Base-by-base conservation (phyloP, 2,329 filamentous ascomycete species). In the Xylaria sp. region DNA sequence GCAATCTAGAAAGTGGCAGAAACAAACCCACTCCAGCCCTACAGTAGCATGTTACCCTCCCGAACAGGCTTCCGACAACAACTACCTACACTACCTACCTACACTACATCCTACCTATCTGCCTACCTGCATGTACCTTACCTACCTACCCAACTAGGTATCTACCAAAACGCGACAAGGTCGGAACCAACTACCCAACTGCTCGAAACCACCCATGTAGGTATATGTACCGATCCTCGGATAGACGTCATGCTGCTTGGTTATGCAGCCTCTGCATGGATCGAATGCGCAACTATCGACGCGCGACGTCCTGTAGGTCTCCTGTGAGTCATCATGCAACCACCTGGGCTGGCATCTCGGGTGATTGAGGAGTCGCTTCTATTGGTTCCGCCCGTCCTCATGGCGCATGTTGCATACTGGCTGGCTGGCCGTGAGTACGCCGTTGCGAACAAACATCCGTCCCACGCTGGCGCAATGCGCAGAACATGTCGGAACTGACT, bases 301-400 rank as follows among this genome's bases (percentile, higher is more conserved):
- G 69, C 72, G 67, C 71, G 68, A 50, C 48, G 56, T 66, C 25
- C 66, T 76, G 74, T 76, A 72, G 72, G 74, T 73, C 60, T 68
- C 13, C 68, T 76, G 74, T 76, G 74, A 76, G 74, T 76, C 73
- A 76, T 74, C 32, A 60, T 66, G 69, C 55, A 58, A 43, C 60
- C 45, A 23, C 46, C 63, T 55, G 50, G 50, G 43, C 32, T 45
- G 55, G 63, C 45, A 58, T 23, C 20, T 56, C 66, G 63, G 59
- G 43, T 66, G 48, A 56, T 48, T 60, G 46, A 61, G 64, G 64
- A 58, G 48, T 15, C 30, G 13, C 58, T 43, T 58, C 62, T 30
- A 70, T 71, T 72, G 60, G 66, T 58, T 62, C 56, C 41, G 23
- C 15, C 15, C 41, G n/a, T 57, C 6, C 6, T 43, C 41, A 57